Percentiles rank a stretch among this genome's conserved stretches.
phyloP scores from a whole-genome alignment of 768 basidiomycete genomes.

The Cyclocybe aegerita region DNA sequence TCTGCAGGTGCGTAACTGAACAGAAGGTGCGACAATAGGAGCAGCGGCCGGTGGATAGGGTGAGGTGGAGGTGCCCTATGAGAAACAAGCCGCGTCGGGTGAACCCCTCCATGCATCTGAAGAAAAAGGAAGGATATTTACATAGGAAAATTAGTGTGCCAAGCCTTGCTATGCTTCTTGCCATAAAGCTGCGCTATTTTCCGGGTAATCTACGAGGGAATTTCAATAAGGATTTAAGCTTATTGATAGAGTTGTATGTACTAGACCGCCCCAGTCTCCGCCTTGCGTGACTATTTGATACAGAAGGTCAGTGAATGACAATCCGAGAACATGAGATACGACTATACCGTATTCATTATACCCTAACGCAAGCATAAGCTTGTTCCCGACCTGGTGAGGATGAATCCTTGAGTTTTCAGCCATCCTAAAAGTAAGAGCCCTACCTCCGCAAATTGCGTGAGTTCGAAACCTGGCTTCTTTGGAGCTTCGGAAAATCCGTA shows the following conservation, averaged over 20 bases:
- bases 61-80: conserved; percentile 18
- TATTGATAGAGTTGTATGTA: conserved; percentile 19
- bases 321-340: neutral
- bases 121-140: conserved; percentile 18
- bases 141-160: conserved; percentile 50
- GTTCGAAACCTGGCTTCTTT: conserved; percentile 45
- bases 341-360: conserved; percentile 47
- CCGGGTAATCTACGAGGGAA: conserved; percentile 22
- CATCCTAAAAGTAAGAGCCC: neutral
- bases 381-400: conserved; percentile 37
- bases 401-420: neutral
- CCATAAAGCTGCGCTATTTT: conserved; percentile 27
- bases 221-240: conserved; percentile 2
- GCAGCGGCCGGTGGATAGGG: conserved; percentile 20
- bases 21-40: conserved; percentile 25
- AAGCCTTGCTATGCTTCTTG: conserved; percentile 43
- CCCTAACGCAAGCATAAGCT: conserved; percentile 48
- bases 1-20: conserved; percentile 30
- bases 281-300: conserved; percentile 39
- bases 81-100: neutral
- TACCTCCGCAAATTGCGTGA: conserved; percentile 55
- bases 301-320: neutral
- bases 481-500: conserved; percentile 62
- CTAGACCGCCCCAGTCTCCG: conserved; percentile 45
- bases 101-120: neutral